Base-by-base conservation (phyloP, 1,139 yeast species). In the Spathaspora jeffriesii region DNA sequence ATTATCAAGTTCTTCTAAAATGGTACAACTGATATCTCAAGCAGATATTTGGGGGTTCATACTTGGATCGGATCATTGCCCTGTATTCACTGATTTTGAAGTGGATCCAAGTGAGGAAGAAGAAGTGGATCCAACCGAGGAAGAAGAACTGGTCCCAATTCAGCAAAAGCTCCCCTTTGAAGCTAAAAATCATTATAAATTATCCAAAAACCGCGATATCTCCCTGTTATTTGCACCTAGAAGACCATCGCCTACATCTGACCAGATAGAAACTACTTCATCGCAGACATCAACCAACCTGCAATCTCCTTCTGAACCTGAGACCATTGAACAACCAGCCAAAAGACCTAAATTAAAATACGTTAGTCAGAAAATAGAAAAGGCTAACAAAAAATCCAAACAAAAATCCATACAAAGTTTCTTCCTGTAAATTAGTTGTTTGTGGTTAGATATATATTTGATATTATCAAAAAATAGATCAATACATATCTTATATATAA, bases 41-140 rank as follows among this genome's bases (percentile, higher is more conserved):
- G 85, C 93, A 0, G 82, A 85, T 57, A 87, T 88, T 17, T 77
- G 88, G 78, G 85, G 92, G 0, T 74, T 72, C 32, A 59, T 92
- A 0, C 70, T 79, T 62, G 99, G 98, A 0, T 90, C 97, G 0
- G 99, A 93, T 63, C 99, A 93, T 65, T 93, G 98, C 64, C 99
- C 99, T 0, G 82, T 90, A 0, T 90, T 66, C 59, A 78, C 92
- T 0, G 97, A 91, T 61, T 63, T 89, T 45, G 69, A 69, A 30
- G 52, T 68, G 7, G 48, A 50, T 0, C 47, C 48, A 23, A 34
- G 21, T 13, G 48, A 18, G 9, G 43, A 9, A n/a, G n/a, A n/a
- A n/a, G n/a, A n/a, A n/a, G n/a, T n/a, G n/a, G n/a, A n/a, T n/a
- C n/a, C n/a, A n/a, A n/a, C n/a, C n/a, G n/a, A n/a, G 25, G 32